phyloP scores from a whole-genome alignment of 345 rosid species.

The Camelina neglecta region DNA sequence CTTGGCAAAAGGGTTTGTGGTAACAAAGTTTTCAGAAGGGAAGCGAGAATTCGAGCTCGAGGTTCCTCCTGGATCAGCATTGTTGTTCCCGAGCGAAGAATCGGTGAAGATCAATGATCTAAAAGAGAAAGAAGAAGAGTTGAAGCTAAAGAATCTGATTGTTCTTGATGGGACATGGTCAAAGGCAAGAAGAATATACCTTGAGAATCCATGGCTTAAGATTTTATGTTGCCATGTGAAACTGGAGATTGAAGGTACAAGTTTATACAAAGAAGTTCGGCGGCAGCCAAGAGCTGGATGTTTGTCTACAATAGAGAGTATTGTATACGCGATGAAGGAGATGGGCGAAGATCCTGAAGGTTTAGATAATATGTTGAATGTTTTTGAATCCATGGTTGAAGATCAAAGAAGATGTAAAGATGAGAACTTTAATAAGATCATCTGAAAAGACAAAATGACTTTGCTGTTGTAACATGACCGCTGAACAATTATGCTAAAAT shows the following conservation, averaged over 20 bases:
- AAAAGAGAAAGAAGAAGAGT: slow-evolving; percentile 44
- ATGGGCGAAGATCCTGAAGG: slow-evolving; percentile 55
- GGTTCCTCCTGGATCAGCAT: slow-evolving; percentile 66
- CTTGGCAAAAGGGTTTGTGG: slow-evolving; percentile 66
- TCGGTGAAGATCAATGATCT: slow-evolving; percentile 58
- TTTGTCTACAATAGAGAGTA: slow-evolving; percentile 85
- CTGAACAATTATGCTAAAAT: background rate
- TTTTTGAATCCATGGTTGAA: slow-evolving; percentile 75
- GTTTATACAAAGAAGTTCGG: slow-evolving; percentile 76
- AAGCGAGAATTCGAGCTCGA: slow-evolving; percentile 58
- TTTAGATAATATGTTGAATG: slow-evolving; percentile 68
- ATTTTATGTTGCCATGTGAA: slow-evolving; percentile 70
- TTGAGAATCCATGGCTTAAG: slow-evolving; percentile 90
- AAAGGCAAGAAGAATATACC: slow-evolving; percentile 77
- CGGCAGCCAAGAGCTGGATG: slow-evolving; percentile 77
- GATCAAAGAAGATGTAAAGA: slow-evolving; percentile 75
- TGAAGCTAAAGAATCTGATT: slow-evolving; percentile 65
- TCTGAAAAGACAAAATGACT: slow-evolving; percentile 10
- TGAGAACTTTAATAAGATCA: slow-evolving; percentile 51
- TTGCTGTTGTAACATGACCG: slow-evolving; percentile 20
- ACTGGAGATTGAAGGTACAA: slow-evolving; percentile 60
- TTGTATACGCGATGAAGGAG: slow-evolving; percentile 67
- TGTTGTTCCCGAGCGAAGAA: slow-evolving; percentile 66
- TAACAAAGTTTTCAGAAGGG: slow-evolving; percentile 58
- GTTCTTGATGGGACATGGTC: slow-evolving; percentile 92